Evolutionary conservation across 495 filamentous ascomycete genomes (phyloP), one percentile per base, ranked within the genome.

Genomic region (Neurospora sp.): DNA sequence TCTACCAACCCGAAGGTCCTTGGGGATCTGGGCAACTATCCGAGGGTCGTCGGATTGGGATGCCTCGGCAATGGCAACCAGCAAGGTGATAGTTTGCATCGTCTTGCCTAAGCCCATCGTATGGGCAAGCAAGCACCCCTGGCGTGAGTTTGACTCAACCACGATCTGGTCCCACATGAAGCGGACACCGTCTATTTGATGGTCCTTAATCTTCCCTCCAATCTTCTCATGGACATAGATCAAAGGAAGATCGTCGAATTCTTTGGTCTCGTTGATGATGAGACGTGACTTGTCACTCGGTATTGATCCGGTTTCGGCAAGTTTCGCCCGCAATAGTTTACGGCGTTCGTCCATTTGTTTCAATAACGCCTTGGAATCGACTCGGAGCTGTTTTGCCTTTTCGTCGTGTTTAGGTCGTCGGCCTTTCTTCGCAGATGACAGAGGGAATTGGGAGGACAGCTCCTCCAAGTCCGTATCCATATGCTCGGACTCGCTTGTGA

Each of bases 71-170:
- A 97, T 88, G 18, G 93, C 91, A 4, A 91, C 85, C 2, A 98
- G 85, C 44, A 98, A 81, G 0, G 93, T 91, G 74, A 98, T 93
- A 3, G 88, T 87, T 82, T 97, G 95, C 88, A 97, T 92, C 0
- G 95, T 97, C 81, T 98, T 98, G 16, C 94, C 94, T 18, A 98
- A 81, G 3, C 94, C 94, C 95, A 97, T 97, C 1, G 93, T 93
- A 78, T 97, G 94, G 3, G 94, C 93, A 39, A 98, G 86, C 3
- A 98, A 83, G 76, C 93, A 96, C 7, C 94, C 94, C 78, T 92
- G 89, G 35, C 83, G 83, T 4, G 77, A 79, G 40, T 85, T 84
- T 18, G 85, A 85, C 27, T 80, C 76, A 37, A 79, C 75, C 8
- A 93, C 89, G 35, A 97, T 79, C 72, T 96, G 91, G 73, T 92